Evolutionary conservation across 73 alveolate genomes (phyloP), one percentile per base, ranked within the genome.

Genomic region (Paramecium sexaurelia): DNA sequence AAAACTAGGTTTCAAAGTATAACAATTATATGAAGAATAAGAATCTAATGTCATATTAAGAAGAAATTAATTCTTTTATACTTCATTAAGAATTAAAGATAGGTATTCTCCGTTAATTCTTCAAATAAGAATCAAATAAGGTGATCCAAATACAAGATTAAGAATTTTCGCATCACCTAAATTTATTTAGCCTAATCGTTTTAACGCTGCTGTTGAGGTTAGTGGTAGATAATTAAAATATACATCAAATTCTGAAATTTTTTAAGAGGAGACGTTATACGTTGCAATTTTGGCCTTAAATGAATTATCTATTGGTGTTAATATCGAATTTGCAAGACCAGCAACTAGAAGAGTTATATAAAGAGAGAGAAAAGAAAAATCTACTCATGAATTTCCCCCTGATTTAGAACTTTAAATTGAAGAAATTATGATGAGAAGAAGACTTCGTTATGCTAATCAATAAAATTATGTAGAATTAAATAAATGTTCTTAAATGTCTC

Each of bases 131-230:
- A 41, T 78, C 5, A 43, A 39, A 22, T 11, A 78, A 43, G 73
- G 68, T 40, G 90, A 78, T 22, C 24, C 47, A 20, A 39, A 78
- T 41, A 41, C 90, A 22, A 37, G 55, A 45, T 40, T 78, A 15
- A 27, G 90, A 43, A 78, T 78, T 41, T 78, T 78, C 41, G 90
- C 90, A 22, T 78, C 90, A 6, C 43, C 73, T 1, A 41, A 78
- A 78, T 78, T 78, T 17, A 39, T 22, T 2, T 78, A 78, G n/a
- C 90, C 90, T 6, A 78, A 78, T 45, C 43, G 90, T 6, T 78
- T 78, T 33, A 78, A 78, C 41, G 90, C 90, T 37, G 69, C 29
- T 13, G 73, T 43, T 41, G 90, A 78, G 0, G 68, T 45, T 9
- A 41, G 55, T 22, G 90, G 90, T 8, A 37, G 55, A 13, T 15